Base-by-base conservation (phyloP, 331 rosid species). In the Telfairia occidentalis region DNA sequence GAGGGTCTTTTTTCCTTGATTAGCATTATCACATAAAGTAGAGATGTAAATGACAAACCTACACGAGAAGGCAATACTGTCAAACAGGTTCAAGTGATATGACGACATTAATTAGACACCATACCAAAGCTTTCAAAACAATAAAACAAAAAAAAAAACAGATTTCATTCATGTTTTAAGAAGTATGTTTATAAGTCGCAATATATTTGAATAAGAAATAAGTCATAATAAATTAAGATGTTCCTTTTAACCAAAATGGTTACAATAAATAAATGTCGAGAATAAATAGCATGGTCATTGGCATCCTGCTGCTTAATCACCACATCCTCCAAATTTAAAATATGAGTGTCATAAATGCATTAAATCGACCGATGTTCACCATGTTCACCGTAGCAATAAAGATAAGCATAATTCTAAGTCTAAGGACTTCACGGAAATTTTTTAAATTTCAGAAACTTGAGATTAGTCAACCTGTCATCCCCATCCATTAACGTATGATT, bases 41-140 rank as follows among this genome's bases (percentile, higher is more conserved):
- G 92, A 91, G 54, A 90, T 83, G 87, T 90, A 94, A 45, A 90
- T 46, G 28, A 91, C 67, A 79, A 87, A 91, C 87, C 97, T 90
- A 87, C 71, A 75, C 71, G 76, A 75, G 34, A 75, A 75, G 52
- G 77, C n/a, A 85, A 80, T 24, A 48, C 13, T 46, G 71, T 77
- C 81, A 86, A 81, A 79, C 37, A 50, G 55, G 69, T 80, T 79
- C 42, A 45, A 70, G 12, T 67, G 74, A 54, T 26, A 26, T 40
- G 74, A 42, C 21, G 23, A 21, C 48, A 67, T 67, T 12, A 67
- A 15, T 67, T 42, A 67, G 54, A 67, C 7, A 40, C 6, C 32
- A 23, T 12, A 40, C 0, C 12, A 67, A 40, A 23, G 35, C 52
- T 40, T 70, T 38, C 24, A 8, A 42, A 24, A 70, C 55, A 26